Percentiles rank a stretch among this genome's conserved stretches.
phyloP scores from a whole-genome alignment of 345 rosid genomes.

The Crucihimalaya himalaica region DNA sequence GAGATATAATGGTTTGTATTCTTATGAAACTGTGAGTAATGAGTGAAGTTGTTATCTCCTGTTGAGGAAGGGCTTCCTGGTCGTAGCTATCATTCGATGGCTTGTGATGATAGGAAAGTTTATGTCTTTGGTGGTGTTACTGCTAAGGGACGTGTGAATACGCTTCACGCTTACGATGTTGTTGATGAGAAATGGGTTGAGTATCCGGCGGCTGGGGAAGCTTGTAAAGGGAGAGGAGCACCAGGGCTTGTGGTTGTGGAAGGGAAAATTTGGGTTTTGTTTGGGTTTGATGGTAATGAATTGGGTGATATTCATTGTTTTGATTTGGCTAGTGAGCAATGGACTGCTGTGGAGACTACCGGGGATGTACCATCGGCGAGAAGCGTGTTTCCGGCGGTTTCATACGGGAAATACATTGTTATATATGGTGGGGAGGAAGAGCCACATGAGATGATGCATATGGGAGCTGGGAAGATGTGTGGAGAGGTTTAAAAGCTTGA shows the following conservation, averaged over 20 bases:
- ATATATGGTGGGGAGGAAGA: conserved; percentile 43
- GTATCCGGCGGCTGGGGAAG: conserved; percentile 40
- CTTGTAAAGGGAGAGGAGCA: conserved; percentile 42
- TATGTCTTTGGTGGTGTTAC: conserved; percentile 42
- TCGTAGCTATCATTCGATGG: conserved; percentile 41
- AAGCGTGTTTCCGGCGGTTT: conserved; percentile 38
- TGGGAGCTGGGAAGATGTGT: conserved; percentile 40
- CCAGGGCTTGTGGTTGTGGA: conserved; percentile 37
- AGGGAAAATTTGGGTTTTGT: conserved; percentile 40
- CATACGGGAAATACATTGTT: conserved; percentile 26
- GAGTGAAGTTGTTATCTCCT: conserved; percentile 23
- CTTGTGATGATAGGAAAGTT: conserved; percentile 30
- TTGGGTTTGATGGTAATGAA: conserved; percentile 37
- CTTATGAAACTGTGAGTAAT: conserved; percentile 30
- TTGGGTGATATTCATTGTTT: conserved; percentile 40
- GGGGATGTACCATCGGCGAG: conserved; percentile 34
- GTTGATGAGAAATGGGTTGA: conserved; percentile 38
- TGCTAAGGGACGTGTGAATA: conserved; percentile 34
- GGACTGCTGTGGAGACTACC: conserved; percentile 33
- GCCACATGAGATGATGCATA: conserved; percentile 42
- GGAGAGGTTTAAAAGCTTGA: conserved; percentile 35
- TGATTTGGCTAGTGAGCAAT: background rate
- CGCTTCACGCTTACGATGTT: conserved; percentile 32
- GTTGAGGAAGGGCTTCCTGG: conserved; percentile 33
- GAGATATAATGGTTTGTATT: conserved; percentile 28